Evolutionary conservation across 768 basidiomycete species (phyloP), one percentile per base, ranked within the genome.

Genomic region (Rhodotorula kratochvilovae): DNA sequence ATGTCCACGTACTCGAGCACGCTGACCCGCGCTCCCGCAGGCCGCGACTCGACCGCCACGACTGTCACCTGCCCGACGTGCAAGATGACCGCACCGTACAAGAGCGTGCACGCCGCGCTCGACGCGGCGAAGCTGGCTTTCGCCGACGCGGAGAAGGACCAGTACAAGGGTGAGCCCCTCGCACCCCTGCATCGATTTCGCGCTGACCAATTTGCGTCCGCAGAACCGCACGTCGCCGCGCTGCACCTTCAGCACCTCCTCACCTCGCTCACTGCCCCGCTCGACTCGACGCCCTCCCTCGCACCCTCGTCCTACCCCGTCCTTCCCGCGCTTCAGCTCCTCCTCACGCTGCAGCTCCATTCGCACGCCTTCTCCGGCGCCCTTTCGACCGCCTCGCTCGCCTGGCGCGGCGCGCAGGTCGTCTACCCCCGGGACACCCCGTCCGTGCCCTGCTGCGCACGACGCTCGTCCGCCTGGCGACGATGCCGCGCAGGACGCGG

Each of bases 301-400:
- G 84, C 88, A 0, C 85, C 88, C 0, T 85, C 88, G 0, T 84
- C 87, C 0, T 87, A 95, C 76, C 94, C 93, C 2, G 85, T 91
- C 23, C 85, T 92, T 21, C 88, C 87, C 0, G 81, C 94, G 92
- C 23, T 86, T 88, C 71, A 85, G 17, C 84, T 92, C 35, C 85
- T 89, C 31, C 84, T 75, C 46, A 71, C 73, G 27, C 69, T 91
- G 50, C 64, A 61, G 79, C 77, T 89, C 50, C 51, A 63, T 33
- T 6, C 79, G 82, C 15, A 70, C 77, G 13, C 77, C 79, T 5
- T 73, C 81, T 7, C 82, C 84, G 5, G 8, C n/a, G 59, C 69
- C 0, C 19, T 59, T 0, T 85, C 86, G 68, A 84, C 85, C 31
- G 66, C 68, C 10, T 35, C 27, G 11, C 53, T 13, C 31, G 58